Evolutionary conservation across 2,329 filamentous ascomycete genomes (phyloP).

Genomic region (Colletotrichum sublineola): DNA sequence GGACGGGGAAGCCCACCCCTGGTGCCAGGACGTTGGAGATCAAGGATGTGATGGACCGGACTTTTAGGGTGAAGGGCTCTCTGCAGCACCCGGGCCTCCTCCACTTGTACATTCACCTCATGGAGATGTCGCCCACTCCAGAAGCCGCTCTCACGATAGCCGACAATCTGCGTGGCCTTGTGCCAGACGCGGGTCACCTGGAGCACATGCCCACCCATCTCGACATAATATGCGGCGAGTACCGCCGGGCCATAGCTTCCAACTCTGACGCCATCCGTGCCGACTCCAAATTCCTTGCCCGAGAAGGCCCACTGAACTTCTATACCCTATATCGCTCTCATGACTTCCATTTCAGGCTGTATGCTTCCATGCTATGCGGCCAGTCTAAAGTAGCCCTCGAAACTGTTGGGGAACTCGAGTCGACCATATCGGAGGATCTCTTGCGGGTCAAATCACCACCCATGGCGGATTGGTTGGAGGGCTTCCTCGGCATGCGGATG

Average conservation of each 20-base stretch:
- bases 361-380: conserved; percentile 83
- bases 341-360: conserved; percentile 81
- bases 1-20: conserved; percentile 47
- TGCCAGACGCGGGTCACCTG: conserved; percentile 78
- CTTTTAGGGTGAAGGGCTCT: conserved; percentile 63
- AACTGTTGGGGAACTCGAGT: conserved; percentile 70
- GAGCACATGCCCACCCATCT: conserved; percentile 85
- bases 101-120: conserved; percentile 82
- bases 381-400: conserved; percentile 73
- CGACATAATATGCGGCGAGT: conserved; percentile 80
- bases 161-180: conserved; percentile 72
- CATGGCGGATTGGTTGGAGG: conserved; percentile 85
- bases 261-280: conserved; percentile 76
- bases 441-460: conserved; percentile 75
- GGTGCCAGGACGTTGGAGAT: conserved; percentile 45
- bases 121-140: conserved; percentile 80
- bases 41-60: conserved; percentile 55
- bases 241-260: conserved; percentile 73
- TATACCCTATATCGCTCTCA: conserved; percentile 84
- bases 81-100: conserved; percentile 76
- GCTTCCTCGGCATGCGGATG: conserved; percentile 75
- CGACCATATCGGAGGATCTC: conserved; percentile 72
- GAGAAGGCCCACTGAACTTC: conserved; percentile 75
- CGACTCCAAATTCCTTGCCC: conserved; percentile 74
- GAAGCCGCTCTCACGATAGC: conserved; percentile 73